A percentile compares a stretch with the other conserved stretches of the same genome.
Conservation (phyloP, 306 rosid species). For the Lupinus albus region DNA sequence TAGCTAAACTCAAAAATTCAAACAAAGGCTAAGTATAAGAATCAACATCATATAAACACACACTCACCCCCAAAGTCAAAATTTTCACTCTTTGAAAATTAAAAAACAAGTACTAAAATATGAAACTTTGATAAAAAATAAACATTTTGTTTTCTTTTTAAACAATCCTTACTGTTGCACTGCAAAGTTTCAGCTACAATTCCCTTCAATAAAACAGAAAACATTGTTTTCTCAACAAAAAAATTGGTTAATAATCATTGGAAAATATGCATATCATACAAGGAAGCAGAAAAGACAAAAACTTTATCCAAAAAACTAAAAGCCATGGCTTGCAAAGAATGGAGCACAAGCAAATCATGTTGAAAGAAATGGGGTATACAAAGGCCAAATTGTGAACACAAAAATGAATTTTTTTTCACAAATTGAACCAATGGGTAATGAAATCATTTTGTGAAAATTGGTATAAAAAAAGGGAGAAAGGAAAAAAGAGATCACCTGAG, state of each 20-base stretch:
- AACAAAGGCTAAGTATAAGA: neutral
- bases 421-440: neutral
- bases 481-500: neutral
- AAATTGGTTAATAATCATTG: neutral
- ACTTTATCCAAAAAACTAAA: neutral
- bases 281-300: neutral
- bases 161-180: neutral
- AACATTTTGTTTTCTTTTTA: too few relatives aligned
- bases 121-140: too few relatives aligned
- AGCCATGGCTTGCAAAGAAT: neutral
- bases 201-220: neutral
- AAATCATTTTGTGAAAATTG: neutral
- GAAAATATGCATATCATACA: neutral
- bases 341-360: neutral
- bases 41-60: neutral
- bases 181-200: too few relatives aligned
- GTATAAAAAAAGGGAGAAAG: neutral
- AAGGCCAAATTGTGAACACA: neutral
- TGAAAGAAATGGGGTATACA: neutral
- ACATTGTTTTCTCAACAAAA: neutral
- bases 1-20: neutral
- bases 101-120: neutral
- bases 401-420: neutral
- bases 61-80: neutral
- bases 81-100: neutral